Percentiles rank a stretch among this genome's conserved stretches.
phyloP scores from a whole-genome alignment of 441 rosid species.

The Breynia disticha region DNA sequence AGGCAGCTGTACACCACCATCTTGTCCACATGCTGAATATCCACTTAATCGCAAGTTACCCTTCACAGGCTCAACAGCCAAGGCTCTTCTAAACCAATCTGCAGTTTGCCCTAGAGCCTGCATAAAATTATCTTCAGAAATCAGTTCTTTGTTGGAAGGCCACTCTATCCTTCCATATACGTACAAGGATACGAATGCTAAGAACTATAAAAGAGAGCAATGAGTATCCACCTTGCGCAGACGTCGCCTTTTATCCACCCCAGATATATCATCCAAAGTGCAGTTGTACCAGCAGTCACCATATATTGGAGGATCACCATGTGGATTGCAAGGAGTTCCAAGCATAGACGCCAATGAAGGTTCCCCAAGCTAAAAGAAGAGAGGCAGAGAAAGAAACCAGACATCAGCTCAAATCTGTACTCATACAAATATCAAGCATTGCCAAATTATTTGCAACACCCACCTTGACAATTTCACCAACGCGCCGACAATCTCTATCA shows the following conservation, averaged over 20 bases:
- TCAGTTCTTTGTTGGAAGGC: slow-evolving; percentile 12
- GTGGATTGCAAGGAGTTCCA: slow-evolving; percentile 73
- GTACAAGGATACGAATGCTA: neutral
- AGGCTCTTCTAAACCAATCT: slow-evolving; percentile 84
- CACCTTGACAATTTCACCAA: slow-evolving; percentile 91
- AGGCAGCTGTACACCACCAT: slow-evolving; percentile 99
- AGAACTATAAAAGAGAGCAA: neutral
- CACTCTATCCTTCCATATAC: no score
- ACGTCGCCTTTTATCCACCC: slow-evolving; percentile 78
- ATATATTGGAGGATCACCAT: slow-evolving; percentile 61
- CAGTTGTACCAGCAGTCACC: slow-evolving; percentile 99
- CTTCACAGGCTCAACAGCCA: slow-evolving; percentile 97
- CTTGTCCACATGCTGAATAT: slow-evolving; percentile 99
- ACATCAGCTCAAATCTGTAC: slow-evolving; percentile 12
- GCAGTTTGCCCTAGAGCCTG: slow-evolving; percentile 98
- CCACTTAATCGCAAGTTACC: slow-evolving; percentile 96
- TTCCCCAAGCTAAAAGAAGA: slow-evolving; percentile 72
- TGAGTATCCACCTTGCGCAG: slow-evolving; percentile 60
- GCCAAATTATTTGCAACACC: slow-evolving; percentile 16
- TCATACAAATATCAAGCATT: neutral
- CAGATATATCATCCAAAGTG: slow-evolving; percentile 82
- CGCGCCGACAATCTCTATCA: slow-evolving; percentile 77
- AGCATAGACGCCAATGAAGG: slow-evolving; percentile 45
- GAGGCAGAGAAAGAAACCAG: slow-evolving; percentile 7
- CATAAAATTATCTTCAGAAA: slow-evolving; percentile 16